phyloP scores from a whole-genome alignment of 2,329 filamentous ascomycete genomes.

The Pyricularia sp. region DNA sequence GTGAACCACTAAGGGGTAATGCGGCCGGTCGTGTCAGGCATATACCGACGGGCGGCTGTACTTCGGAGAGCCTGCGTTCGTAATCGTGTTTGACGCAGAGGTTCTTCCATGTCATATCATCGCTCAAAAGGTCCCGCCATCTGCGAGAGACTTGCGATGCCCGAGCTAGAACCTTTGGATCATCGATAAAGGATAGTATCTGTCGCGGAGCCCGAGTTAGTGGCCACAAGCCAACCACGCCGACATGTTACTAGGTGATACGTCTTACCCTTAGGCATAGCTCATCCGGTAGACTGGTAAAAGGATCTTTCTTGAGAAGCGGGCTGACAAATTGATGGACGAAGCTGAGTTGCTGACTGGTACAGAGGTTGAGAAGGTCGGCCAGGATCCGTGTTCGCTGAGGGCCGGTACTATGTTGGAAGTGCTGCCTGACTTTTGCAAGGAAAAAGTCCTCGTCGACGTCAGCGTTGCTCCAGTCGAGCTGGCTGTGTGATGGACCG shows the following conservation, averaged over 20 bases:
- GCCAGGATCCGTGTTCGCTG: constrained; percentile 73
- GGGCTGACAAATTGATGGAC: constrained; percentile 94
- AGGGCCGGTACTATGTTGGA: constrained; percentile 60
- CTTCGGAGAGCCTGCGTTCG: constrained; percentile 43
- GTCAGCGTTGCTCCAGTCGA: constrained; percentile 64
- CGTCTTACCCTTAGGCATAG: constrained; percentile 64
- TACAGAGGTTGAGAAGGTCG: constrained; percentile 85
- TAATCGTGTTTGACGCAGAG: constrained; percentile 95
- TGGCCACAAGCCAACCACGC: neutral
- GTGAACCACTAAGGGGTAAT: constrained; percentile 21
- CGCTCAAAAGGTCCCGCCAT: constrained; percentile 86
- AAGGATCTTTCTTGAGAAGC: constrained; percentile 88
- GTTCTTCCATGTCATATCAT: constrained; percentile 98
- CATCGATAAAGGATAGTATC: constrained; percentile 94
- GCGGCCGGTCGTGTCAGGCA: constrained; percentile 18
- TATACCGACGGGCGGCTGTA: constrained; percentile 20
- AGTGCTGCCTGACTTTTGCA: constrained; percentile 65
- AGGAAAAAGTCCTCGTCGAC: constrained; percentile 76
- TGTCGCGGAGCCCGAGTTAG: constrained; percentile 21
- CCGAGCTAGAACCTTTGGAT: constrained; percentile 83
- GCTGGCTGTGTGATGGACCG: constrained; percentile 45
- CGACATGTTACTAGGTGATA: neutral
- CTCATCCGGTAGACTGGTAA: constrained; percentile 83
- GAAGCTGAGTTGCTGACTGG: constrained; percentile 88
- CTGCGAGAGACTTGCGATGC: constrained; percentile 91